phyloP scores from a whole-genome alignment of 129 eudicot genomes.

The Centrapalus pauciflorus region DNA sequence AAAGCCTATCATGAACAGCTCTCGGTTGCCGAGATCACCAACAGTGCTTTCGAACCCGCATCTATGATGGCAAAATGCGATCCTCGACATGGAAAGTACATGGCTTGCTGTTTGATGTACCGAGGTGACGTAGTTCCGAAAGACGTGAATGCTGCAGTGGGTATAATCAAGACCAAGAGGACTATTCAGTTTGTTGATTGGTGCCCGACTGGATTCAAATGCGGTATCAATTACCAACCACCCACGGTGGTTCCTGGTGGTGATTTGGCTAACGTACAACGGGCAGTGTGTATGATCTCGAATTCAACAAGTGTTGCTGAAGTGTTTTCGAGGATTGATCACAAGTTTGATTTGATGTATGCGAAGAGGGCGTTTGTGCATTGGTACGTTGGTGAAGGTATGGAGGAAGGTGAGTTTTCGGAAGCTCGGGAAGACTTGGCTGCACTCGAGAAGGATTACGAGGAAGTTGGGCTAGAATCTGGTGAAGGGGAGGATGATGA shows the following conservation, averaged over 20 bases:
- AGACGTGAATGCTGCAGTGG: conserved; percentile 81
- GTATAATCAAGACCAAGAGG: conserved; percentile 75
- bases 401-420: conserved; percentile 90
- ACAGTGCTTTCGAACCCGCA: conserved; percentile 75
- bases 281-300: conserved; percentile 83
- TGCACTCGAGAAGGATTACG: conserved; percentile 77
- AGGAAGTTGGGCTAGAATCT: conserved; percentile 74
- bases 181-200: conserved; percentile 85
- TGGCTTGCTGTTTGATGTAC: conserved; percentile 91
- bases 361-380: conserved; percentile 83
- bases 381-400: conserved; percentile 90
- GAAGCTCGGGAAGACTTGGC: conserved; percentile 91
- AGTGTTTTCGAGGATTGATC: conserved; percentile 81
- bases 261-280: conserved; percentile 75
- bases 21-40: conserved; percentile 78
- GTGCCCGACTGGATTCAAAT: conserved; percentile 88
- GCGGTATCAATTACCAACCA: conserved; percentile 83
- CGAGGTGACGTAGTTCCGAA: conserved; percentile 83
- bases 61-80: conserved; percentile 91
- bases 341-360: conserved; percentile 81
- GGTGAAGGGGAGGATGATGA: conserved; percentile 76
- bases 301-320: conserved; percentile 92
- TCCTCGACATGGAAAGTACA: conserved; percentile 81
- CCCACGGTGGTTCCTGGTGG: conserved; percentile 91
- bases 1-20: conserved; percentile 79